Base-by-base conservation (phyloP, 129 eudicot genomes). In the Arctium lappa region DNA sequence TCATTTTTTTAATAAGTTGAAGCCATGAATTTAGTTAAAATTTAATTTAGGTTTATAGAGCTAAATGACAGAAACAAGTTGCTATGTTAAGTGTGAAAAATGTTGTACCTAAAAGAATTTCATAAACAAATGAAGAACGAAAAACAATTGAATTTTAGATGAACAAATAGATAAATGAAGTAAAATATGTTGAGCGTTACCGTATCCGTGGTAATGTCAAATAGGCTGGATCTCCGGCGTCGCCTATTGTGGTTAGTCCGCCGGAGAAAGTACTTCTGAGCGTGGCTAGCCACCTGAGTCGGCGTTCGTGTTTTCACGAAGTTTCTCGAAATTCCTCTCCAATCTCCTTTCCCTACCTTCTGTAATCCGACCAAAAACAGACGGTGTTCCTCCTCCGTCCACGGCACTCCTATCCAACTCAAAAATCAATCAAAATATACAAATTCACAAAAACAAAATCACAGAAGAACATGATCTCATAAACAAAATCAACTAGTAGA, bases 221-320 rank as follows among this genome's bases (percentile, higher is more conserved):
- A 95, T 1, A 95, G 94, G 69, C 99, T 95, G 36, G 99, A 88
- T 72, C 98, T 84, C 81, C 99, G 97, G 85, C 98, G 98, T 3
- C 99, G 85, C 88, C 98, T 89, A 48, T 84, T 95, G 69, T 86
- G 90, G 75, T 93, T 95, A 81, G 79, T 91, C 1, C 89, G 91
- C 44, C 99, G 95, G 91, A 93, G 97, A 83, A 95, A 95, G 74
- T 95, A 93, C 65, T 93, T 95, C 72, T 93, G 99, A 79, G 99
- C 99, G 83, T 95, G 99, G 85, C 99, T 95, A 5, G 99, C 99
- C 12, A 95, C 99, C 82, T 95, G 99, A 31, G 99, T 95, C 10
- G 99, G 99, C 6, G 99, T 95, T 36, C 99, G 88, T 56, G 99
- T 95, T 80, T 93, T 95, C 4, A 95, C 99, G 60, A 88, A 95